These are phyloP conservation scores for Sclerotinia spermophila DNA, from an alignment of 2,329 filamentous ascomycete species.

Conservation along the genomic window DNA sequence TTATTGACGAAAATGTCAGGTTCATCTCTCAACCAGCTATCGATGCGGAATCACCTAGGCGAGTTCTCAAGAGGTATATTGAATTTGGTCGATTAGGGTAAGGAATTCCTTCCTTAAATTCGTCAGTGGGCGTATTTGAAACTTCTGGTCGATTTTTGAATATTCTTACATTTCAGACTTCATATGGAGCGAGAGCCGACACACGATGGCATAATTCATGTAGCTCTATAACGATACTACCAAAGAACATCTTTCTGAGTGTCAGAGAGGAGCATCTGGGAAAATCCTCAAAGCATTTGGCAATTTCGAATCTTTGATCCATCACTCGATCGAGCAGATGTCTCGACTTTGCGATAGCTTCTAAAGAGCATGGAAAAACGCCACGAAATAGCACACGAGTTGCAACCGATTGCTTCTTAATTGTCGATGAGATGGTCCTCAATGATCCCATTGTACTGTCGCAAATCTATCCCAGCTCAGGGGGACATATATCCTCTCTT, in stretches of 20 bases:
- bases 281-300: not conserved
- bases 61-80: not conserved
- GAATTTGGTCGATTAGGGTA: not conserved
- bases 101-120: not conserved
- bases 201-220: not conserved
- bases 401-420: not conserved
- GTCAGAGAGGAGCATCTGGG: not conserved
- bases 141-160: not conserved
- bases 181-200: not conserved
- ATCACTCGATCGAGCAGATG: not conserved
- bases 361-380: not conserved
- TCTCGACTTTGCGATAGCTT: not conserved
- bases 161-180: not conserved
- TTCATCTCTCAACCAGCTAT: no score
- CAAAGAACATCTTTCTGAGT: not conserved
- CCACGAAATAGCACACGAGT: not conserved
- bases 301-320: not conserved
- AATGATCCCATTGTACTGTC: not conserved
- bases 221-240: not conserved
- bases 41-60: not conserved
- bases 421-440: not conserved
- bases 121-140: no score
- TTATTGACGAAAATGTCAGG: no score
- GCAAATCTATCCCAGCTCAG: accelerated
- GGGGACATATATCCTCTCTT: not conserved